These are phyloP conservation scores for Talaromyces adpressus DNA, from an alignment of 495 filamentous ascomycete genomes.

Conservation along the genomic window DNA sequence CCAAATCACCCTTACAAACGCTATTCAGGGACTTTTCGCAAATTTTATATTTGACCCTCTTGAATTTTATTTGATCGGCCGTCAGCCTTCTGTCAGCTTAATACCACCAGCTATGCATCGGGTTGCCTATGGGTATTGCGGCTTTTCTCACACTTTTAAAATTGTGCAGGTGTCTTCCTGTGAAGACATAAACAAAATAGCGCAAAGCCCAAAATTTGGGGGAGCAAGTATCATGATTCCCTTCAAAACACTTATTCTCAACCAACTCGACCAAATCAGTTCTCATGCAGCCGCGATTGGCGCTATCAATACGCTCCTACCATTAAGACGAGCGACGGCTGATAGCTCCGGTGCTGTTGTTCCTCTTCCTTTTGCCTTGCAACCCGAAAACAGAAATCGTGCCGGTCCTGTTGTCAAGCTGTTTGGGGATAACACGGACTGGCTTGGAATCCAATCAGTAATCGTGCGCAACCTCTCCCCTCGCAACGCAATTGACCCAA, in stretches of 20 bases:
- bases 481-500: slow-evolving; percentile 62
- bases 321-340: slow-evolving; percentile 30
- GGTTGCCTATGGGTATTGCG: too few relatives aligned
- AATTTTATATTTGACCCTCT: too few relatives aligned
- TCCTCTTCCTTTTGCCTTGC: background rate
- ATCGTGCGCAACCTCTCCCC: slow-evolving; percentile 69
- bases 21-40: too few relatives aligned
- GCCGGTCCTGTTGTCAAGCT: slow-evolving; percentile 56
- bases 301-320: slow-evolving; percentile 70
- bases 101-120: too few relatives aligned
- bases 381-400: slow-evolving; percentile 44
- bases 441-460: slow-evolving; percentile 67
- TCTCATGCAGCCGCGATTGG: slow-evolving; percentile 71
- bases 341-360: background rate
- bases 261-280: slow-evolving; percentile 60
- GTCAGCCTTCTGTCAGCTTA: too few relatives aligned
- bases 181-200: too few relatives aligned
- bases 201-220: too few relatives aligned
- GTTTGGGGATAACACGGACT: slow-evolving; percentile 80
- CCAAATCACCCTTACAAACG: too few relatives aligned
- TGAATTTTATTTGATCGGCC: too few relatives aligned
- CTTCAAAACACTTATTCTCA: slow-evolving; percentile 68
- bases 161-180: too few relatives aligned
- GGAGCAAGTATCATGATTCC: slow-evolving; percentile 40
- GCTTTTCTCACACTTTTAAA: too few relatives aligned